A percentile compares a stretch with the other conserved stretches of the same genome.
phyloP scores from a whole-genome alignment of 2,329 filamentous ascomycete genomes.

The Colletotrichum sp. region DNA sequence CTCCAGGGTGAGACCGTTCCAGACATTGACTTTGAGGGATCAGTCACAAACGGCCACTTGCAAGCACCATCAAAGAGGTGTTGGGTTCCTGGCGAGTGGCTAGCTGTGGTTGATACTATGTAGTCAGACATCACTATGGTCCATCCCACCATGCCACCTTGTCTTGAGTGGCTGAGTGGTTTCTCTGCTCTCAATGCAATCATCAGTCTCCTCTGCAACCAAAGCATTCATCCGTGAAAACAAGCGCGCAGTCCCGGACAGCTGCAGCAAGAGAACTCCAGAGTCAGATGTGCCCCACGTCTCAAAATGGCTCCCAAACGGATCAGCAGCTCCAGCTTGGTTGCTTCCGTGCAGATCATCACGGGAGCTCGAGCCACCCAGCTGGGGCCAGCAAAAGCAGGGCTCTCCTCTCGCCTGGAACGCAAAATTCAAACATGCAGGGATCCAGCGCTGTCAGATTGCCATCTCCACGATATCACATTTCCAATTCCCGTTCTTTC shows the following conservation, averaged over 20 bases:
- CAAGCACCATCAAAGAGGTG: not conserved
- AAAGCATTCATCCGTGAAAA: not conserved
- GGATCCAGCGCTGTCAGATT: not conserved
- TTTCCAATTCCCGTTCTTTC: conserved; percentile 3
- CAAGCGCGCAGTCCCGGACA: not conserved
- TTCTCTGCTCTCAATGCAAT: not conserved
- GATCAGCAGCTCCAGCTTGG: conserved; percentile 10
- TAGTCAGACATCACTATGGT: not conserved
- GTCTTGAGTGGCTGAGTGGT: not conserved
- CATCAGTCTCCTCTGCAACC: not conserved
- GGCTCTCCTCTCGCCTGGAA: not conserved
- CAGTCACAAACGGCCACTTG: not conserved
- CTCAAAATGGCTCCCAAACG: not conserved
- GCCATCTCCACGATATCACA: conserved; percentile 4
- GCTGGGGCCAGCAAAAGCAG: conserved; percentile 1
- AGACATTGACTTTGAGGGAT: not conserved
- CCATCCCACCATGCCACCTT: not conserved
- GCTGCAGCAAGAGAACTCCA: not conserved
- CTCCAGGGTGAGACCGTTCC: not conserved
- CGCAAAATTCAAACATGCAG: conserved; percentile 2
- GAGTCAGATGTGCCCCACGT: not conserved
- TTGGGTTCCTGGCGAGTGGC: not conserved
- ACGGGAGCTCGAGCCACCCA: conserved; percentile 13
- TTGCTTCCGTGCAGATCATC: conserved; percentile 17
- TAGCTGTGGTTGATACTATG: not conserved